These are phyloP conservation scores for Parmelia sp. DNA, from an alignment of 495 filamentous ascomycete species.

Conservation along the genomic window DNA sequence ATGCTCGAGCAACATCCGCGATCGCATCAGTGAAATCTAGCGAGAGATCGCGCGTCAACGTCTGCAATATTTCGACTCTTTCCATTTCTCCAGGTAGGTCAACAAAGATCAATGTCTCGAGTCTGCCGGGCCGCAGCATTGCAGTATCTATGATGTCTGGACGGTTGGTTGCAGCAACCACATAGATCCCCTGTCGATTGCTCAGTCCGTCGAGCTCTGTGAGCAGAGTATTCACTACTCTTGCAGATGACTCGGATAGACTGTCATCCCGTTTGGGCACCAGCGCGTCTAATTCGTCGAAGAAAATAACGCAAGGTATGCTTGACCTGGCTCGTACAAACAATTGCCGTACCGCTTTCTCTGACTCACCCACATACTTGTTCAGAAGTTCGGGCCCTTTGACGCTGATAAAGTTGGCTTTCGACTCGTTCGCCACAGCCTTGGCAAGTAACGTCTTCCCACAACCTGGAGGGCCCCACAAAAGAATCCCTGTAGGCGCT, in stretches of 20 bases:
- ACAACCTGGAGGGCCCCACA: slow-evolving; percentile 96
- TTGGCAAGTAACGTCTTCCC: slow-evolving; percentile 96
- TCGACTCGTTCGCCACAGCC: slow-evolving; percentile 89
- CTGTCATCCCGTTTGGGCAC: slow-evolving; percentile 78
- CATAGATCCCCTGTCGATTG: slow-evolving; percentile 79
- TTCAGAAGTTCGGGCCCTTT: slow-evolving; percentile 92
- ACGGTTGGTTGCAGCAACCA: slow-evolving; percentile 90
- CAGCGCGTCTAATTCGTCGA: slow-evolving; percentile 92
- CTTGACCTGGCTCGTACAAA: slow-evolving; percentile 82
- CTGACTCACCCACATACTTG: slow-evolving; percentile 94
- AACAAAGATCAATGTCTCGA: slow-evolving; percentile 86
- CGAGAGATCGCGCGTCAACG: slow-evolving; percentile 59
- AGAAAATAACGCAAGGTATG: slow-evolving; percentile 92
- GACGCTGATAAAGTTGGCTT: slow-evolving; percentile 96
- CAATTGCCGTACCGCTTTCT: slow-evolving; percentile 85
- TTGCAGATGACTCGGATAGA: slow-evolving; percentile 72
- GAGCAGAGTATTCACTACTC: slow-evolving; percentile 94
- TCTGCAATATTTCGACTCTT: slow-evolving; percentile 76
- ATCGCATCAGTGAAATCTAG: slow-evolving; percentile 43
- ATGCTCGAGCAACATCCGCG: slow-evolving; percentile 58
- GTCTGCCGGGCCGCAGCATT: slow-evolving; percentile 84
- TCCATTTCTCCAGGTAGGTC: slow-evolving; percentile 76
- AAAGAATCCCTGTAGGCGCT: slow-evolving; percentile 81
- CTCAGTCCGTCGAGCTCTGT: slow-evolving; percentile 89
- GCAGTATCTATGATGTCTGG: slow-evolving; percentile 96